phyloP scores from a whole-genome alignment of 306 rosid genomes.

The Bauhinia variegata region DNA sequence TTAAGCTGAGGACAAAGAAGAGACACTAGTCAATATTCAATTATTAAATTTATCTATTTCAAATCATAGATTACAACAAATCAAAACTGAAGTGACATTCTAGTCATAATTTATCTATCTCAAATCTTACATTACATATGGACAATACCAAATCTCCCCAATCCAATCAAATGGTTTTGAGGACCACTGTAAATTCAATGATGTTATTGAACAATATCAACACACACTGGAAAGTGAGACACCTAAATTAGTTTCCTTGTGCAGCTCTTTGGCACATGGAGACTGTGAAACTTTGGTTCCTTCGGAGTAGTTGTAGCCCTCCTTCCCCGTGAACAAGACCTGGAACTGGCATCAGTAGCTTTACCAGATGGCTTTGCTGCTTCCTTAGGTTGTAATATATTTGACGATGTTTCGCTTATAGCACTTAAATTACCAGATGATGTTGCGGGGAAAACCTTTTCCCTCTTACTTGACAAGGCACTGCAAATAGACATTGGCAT shows the following conservation, averaged over 20 bases:
- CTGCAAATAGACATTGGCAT: slow-evolving; percentile 42
- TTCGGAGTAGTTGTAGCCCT: slow-evolving; percentile 61
- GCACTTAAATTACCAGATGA: slow-evolving; percentile 43
- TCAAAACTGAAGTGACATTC: background rate
- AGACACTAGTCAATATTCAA: too few species aligned
- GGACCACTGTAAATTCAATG: slow-evolving; percentile 45
- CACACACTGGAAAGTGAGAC: background rate
- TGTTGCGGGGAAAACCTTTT: slow-evolving; percentile 38
- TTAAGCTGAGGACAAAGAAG: too few species aligned
- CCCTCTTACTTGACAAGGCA: slow-evolving; percentile 54
- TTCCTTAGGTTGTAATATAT: slow-evolving; percentile 40
- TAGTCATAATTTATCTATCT: background rate
- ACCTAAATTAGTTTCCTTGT: slow-evolving; percentile 31
- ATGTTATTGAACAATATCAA: slow-evolving; percentile 43
- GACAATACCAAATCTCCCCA: too few species aligned
- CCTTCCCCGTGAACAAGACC: slow-evolving; percentile 49
- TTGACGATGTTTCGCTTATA: slow-evolving; percentile 52
- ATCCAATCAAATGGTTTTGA: background rate
- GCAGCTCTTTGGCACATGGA: slow-evolving; percentile 55
- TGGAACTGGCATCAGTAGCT: slow-evolving; percentile 23
- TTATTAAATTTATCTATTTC: too few species aligned
- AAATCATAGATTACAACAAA: slow-evolving; percentile 19
- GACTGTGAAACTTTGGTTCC: slow-evolving; percentile 69
- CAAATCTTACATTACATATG: slow-evolving; percentile 10
- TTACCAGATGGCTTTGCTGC: slow-evolving; percentile 43